Evolutionary conservation across 768 basidiomycete species (phyloP), one percentile per base, ranked within the genome.

Genomic region (Rhodotorula graminis): DNA sequence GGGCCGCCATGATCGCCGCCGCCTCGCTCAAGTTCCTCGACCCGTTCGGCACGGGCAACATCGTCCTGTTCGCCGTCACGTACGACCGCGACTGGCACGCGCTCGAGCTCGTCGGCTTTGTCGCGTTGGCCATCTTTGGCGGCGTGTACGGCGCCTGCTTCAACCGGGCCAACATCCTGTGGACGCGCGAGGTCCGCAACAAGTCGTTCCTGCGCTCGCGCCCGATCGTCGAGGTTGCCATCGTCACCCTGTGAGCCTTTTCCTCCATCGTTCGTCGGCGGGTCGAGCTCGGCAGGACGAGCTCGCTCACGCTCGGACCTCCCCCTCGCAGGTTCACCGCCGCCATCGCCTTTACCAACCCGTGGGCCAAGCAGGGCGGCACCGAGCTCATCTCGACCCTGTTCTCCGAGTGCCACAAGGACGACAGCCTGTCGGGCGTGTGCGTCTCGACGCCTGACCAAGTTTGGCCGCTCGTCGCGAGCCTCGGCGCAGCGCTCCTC

Each of bases 1-100:
- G 91, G 66, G 91, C 90, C 25, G 92, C 91, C 14, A 90, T 89
- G 62, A 86, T 93, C 64, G 92, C 92, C 0, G 91, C 91, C 2
- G 87, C 91, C n/a, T 85, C 89, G 0, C 81, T 95, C 64, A 90
- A 92, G 80, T 65, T 79, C 80, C 85, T 98, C 49, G 90, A 99
- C 80, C 96, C 96, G 0, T 97, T 97, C 78, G 91, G 92, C 23
- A 95, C 92, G 10, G 93, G 93, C 33, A 96, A 96, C 80, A 84
- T 97, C 31, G 93, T 96, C 0, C 83, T 96, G 56, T 93, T 93
- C 81, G 90, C 92, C 78, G 92, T 94, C 55, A 90, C 89, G 0
- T 96, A 94, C 78, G 89, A 90, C 79, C 90, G 87, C 84, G 93
- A 96, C 79, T 97, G 95, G 90, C 92, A 96, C 80, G 89, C 88